These are phyloP conservation scores for Volvariella surrecta DNA, from an alignment of 1,284 basidiomycete genomes.

Conservation along the genomic window DNA sequence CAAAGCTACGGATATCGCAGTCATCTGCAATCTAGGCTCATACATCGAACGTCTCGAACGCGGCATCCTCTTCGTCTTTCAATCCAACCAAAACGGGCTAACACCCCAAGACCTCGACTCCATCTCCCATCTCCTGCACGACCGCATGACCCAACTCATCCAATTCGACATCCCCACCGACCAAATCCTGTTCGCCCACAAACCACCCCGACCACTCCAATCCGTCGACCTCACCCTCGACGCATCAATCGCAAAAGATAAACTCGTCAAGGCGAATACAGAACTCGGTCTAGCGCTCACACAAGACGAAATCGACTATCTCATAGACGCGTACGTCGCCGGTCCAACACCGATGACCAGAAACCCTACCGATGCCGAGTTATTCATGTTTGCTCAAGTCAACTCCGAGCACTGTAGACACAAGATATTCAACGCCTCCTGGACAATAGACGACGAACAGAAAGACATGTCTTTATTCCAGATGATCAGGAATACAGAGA, in stretches of 20 bases:
- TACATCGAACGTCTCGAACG: conserved; percentile 80
- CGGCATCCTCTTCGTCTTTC: conserved; percentile 70
- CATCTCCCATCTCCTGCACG: conserved; percentile 72
- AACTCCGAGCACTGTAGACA: conserved; percentile 99
- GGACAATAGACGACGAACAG: conserved; percentile 77
- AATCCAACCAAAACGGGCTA: conserved; percentile 33
- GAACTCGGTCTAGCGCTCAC: conserved; percentile 88
- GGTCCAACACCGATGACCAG: conserved; percentile 56
- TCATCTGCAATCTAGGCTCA: conserved; percentile 71
- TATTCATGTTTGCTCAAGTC: conserved; percentile 99
- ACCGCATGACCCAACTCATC: conserved; percentile 92
- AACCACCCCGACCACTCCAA: conserved; percentile 60
- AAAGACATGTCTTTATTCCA: conserved; percentile 82
- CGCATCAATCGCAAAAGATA: conserved; percentile 31
- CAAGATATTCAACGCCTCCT: conserved; percentile 99
- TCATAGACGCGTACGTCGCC: conserved; percentile 82
- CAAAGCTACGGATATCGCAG: conserved; percentile 95
- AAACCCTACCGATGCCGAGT: conserved; percentile 93
- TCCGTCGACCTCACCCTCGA: conserved; percentile 48
- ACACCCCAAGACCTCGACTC: conserved; percentile 30
- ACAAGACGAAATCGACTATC: conserved; percentile 86
- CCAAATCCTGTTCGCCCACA: conserved; percentile 64
- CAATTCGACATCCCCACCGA: conserved; percentile 52
- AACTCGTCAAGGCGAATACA: conserved; percentile 74
- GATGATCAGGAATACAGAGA: conserved; percentile 98